A percentile compares a stretch with the other conserved stretches of the same genome.
These are phyloP conservation scores for Cicer pinnatifidum DNA, from an alignment of 306 rosid species.

Conservation along the genomic window DNA sequence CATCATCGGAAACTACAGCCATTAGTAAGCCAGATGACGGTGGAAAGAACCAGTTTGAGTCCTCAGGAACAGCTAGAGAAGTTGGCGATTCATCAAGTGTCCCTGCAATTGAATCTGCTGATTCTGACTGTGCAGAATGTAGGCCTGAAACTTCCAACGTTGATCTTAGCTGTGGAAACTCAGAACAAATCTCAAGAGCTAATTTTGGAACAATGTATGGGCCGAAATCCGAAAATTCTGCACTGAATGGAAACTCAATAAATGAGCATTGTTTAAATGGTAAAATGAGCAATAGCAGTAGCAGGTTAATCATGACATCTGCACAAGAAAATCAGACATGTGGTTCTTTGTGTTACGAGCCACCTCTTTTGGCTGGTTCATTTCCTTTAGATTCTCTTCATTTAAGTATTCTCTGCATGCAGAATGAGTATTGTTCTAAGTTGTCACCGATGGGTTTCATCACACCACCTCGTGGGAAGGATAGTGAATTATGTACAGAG, in stretches of 20 bases:
- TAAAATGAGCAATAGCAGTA: conserved; percentile 53
- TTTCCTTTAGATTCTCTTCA: conserved; percentile 60
- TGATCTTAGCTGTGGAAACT: conserved; percentile 60
- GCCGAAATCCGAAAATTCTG: conserved; percentile 45
- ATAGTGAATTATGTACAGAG: conserved; percentile 51
- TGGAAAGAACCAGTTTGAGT: conserved; percentile 69
- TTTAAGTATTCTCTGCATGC: conserved; percentile 50
- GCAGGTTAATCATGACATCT: conserved; percentile 54
- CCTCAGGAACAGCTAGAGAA: conserved; percentile 60
- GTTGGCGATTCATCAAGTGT: conserved; percentile 63
- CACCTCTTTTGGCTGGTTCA: conserved; percentile 60
- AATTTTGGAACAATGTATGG: conserved; percentile 47
- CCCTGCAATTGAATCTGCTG: conserved; percentile 64
- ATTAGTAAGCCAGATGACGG: conserved; percentile 56
- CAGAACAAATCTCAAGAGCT: conserved; percentile 54
- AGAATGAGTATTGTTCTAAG: conserved; percentile 58
- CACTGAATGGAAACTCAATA: conserved; percentile 43
- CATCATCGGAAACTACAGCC: conserved; percentile 71
- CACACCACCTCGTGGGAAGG: conserved; percentile 86
- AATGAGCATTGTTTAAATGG: conserved; percentile 50
- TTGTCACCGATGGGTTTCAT: conserved; percentile 66
- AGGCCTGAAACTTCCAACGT: conserved; percentile 52
- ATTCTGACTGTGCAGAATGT: conserved; percentile 67
- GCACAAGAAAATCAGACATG: conserved; percentile 55
- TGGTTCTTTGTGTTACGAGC: conserved; percentile 81